Base-by-base conservation (phyloP, 345 rosid genomes). In the Eutrema heterophyllum region DNA sequence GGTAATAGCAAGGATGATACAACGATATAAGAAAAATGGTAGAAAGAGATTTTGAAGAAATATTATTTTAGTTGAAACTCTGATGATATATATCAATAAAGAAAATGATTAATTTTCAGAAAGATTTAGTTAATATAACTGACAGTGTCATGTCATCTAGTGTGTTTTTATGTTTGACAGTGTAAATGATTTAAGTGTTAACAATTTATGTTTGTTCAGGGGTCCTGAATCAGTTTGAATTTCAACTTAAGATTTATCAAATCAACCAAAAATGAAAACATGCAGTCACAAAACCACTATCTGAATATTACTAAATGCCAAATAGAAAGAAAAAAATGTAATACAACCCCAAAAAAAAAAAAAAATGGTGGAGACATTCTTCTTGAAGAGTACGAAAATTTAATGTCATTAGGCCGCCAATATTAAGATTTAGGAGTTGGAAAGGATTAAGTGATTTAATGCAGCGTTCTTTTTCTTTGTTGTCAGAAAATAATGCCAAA, bases 361-460 rank as follows among this genome's bases (percentile, higher is more conserved):
- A 29, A 62, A 52, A 6, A 55, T 4, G n/a, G 40, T 24, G 55
- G 26, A 53, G 44, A 76, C 70, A 62, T 75, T 61, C 70, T 68
- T 52, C 79, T 76, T 45, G 79, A 29, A 60, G 13, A n/a, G 40
- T 38, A 18, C 26, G 15, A 52, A 60, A 55, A 67, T 4, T 51
- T 33, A 52, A 53, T 68, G 30, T 32, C 39, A 60, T 30, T 49
- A 59, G 45, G 78, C 78, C 54, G 61, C 63, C 67, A 51, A 38
- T 45, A 41, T 27, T 15, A 73, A 11, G n/a, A 5, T 1, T 41
- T 29, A 24, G 15, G 49, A 18, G 54, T 44, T 35, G 16, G 26
- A 54, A 73, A 54, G 33, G 40, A 24, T 39, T 13, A 40, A 30
- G 45, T 67, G 48, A 49, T 49, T 58, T 67, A 74, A 18, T 50